Conservation (phyloP, 805 yeast genomes). For the Lachancea sp. region DNA sequence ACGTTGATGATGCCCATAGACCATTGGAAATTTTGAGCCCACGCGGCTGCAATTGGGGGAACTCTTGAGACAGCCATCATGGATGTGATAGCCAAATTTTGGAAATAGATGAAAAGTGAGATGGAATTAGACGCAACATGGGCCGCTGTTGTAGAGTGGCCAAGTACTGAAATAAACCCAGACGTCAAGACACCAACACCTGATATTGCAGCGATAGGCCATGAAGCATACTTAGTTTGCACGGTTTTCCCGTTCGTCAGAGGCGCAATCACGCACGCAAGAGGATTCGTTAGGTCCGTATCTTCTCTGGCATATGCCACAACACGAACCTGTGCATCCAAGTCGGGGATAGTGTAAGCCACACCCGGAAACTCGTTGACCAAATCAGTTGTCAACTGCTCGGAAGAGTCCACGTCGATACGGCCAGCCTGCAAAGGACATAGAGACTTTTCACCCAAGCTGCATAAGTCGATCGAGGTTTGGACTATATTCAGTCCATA, state of each 20-base stretch:
- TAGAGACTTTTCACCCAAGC: conserved; percentile 44
- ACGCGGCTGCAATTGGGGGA: conserved; percentile 96
- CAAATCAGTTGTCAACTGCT: conserved; percentile 38
- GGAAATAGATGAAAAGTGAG: conserved; percentile 89
- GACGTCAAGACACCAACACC: conserved; percentile 84
- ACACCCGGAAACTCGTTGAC: conserved; percentile 62
- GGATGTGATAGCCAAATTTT: conserved; percentile 81
- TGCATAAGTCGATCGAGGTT: conserved; percentile 57
- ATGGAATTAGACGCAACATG: conserved; percentile 96
- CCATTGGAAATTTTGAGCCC: conserved; percentile 98
- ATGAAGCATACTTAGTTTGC: conserved; percentile 82
- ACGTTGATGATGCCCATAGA: conserved; percentile 83
- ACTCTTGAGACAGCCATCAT: conserved; percentile 92
- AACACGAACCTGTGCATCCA: conserved; percentile 86
- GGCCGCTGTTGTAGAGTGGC: conserved; percentile 89
- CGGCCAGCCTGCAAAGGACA: conserved; percentile 91
- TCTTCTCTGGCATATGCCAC: conserved; percentile 49
- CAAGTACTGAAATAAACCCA: conserved; percentile 78
- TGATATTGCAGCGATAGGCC: conserved; percentile 93
- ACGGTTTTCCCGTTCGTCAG: conserved; percentile 89
- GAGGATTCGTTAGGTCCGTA: conserved; percentile 37
- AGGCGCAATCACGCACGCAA: conserved; percentile 91
- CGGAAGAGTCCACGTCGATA: conserved; percentile 56
- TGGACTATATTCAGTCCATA: conserved; percentile 70
- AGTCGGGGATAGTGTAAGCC: conserved; percentile 87